Conservation (phyloP, 2,329 filamentous ascomycete genomes). For the Penicillium thymicola region DNA sequence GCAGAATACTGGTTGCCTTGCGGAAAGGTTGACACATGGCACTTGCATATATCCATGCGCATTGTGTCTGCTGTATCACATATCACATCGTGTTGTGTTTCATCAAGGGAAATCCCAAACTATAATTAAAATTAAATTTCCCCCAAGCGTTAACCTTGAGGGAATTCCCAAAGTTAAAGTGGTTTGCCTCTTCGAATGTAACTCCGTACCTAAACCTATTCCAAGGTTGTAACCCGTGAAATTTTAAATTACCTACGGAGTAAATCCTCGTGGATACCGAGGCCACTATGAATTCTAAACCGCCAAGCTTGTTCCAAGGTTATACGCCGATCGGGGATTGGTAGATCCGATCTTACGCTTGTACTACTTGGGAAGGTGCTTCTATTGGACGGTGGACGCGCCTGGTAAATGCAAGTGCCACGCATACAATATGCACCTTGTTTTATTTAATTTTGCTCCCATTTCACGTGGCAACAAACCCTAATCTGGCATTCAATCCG, state of each 20-base stretch:
- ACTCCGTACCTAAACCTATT: neutral
- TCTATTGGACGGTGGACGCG: conserved; percentile 1
- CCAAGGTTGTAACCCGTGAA: neutral
- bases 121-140: conserved; percentile 8
- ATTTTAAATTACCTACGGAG: neutral
- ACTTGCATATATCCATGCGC: conserved; percentile 16
- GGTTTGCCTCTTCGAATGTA: too few relatives aligned
- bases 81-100: conserved; percentile 7
- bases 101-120: neutral
- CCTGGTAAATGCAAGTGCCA: neutral
- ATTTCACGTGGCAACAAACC: conserved; percentile 10
- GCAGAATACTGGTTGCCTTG: conserved; percentile 9
- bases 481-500: conserved; percentile 30
- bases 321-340: conserved; percentile 7
- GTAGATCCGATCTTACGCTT: conserved; percentile 10
- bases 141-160: neutral
- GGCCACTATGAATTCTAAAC: neutral
- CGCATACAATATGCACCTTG: neutral
- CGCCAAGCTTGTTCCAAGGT: neutral
- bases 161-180: neutral
- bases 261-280: neutral
- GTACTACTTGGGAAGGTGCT: conserved; percentile 12
- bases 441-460: neutral
- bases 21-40: conserved; percentile 21
- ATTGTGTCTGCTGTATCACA: conserved; percentile 10